Base-by-base conservation (phyloP, 2,329 filamentous ascomycete genomes). In the Pseudogymnoascus sp. region DNA sequence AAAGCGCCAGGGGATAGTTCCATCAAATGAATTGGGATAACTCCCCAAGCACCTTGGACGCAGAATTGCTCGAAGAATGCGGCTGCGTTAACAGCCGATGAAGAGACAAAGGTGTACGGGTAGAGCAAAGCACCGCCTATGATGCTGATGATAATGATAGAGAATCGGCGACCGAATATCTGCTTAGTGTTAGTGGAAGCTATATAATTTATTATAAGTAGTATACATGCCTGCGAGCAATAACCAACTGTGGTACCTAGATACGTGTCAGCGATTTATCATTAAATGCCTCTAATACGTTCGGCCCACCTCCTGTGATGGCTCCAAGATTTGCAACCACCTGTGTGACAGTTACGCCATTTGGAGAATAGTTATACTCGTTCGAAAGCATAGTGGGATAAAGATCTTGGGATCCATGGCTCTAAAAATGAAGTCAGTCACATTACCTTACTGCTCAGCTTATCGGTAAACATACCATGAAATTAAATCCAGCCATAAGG, bases 401-500 rank as follows among this genome's bases (percentile, higher is more conserved):
- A 26, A 85, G 69, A 65, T 83, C 81, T 71, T 72, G 70, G 13
- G 68, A 70, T 7, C 69, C 68, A 59, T 71, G 70, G 26, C 57
- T 33, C 45, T 52, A 28, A 5, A 13, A 30, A 52, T 52, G n/a
- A 30, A 13, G 45, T 52, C 15, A 52, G 45, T 28, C 45, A 9
- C 26, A 3, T 18, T 52, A 7, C 8, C 26, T 19, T 19, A 13
- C 12, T 8, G 26, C 26, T 13, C 26, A 12, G 26, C 26, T 19
- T 19, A 18, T 30, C 12, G 7, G 6, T 2, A 84, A 71, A 71
- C 86, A 82, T 67, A 88, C 84, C 88, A 94, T 91, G 70, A 94
- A 95, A 74, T 95, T 95, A 77, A 95, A 94, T 3, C 90, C 90
- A 1, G 89, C 86, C 89, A 95, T 95, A 37, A 95, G 77, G 18